These are phyloP conservation scores for Cyclotella sp. DNA, from an alignment of 108 stramenopile genomes.

Conservation along the genomic window DNA sequence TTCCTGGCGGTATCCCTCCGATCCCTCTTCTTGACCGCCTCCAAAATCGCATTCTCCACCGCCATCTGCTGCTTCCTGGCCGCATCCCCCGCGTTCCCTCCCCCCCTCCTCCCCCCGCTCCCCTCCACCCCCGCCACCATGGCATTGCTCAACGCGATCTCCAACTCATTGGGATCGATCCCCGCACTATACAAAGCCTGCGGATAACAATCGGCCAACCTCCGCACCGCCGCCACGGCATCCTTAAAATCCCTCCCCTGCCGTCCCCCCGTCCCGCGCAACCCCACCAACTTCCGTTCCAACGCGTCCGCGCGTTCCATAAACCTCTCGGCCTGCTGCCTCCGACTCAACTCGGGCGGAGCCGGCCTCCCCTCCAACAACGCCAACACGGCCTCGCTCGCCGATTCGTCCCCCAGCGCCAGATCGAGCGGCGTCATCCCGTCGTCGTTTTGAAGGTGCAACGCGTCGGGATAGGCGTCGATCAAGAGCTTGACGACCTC, in stretches of 20 bases:
- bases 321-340: slow-evolving; percentile 85
- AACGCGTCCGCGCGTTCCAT: slow-evolving; percentile 80
- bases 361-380: slow-evolving; percentile 86
- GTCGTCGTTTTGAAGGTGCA: slow-evolving; percentile 90
- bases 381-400: slow-evolving; percentile 79
- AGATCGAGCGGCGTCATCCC: slow-evolving; percentile 92
- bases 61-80: slow-evolving; percentile 55
- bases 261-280: slow-evolving; percentile 66
- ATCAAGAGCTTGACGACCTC: slow-evolving; percentile 82
- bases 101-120: slow-evolving; percentile 44
- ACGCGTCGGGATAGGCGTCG: slow-evolving; percentile 86
- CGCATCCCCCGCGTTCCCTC: slow-evolving; percentile 57
- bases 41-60: slow-evolving; percentile 74
- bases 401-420: slow-evolving; percentile 73
- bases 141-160: slow-evolving; percentile 78
- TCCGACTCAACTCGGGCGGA: slow-evolving; percentile 80
- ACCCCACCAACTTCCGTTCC: slow-evolving; percentile 64
- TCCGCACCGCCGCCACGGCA: slow-evolving; percentile 76
- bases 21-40: slow-evolving; percentile 72
- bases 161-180: slow-evolving; percentile 72
- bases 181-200: slow-evolving; percentile 88
- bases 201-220: slow-evolving; percentile 88
- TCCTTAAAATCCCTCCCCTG: slow-evolving; percentile 74
- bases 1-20: slow-evolving; percentile 43
- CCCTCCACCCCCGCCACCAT: slow-evolving; percentile 29